A percentile compares a stretch with the other conserved stretches of the same genome.
Conservation (phyloP, 257 asterid species). For the Leptodermis oblonga region DNA sequence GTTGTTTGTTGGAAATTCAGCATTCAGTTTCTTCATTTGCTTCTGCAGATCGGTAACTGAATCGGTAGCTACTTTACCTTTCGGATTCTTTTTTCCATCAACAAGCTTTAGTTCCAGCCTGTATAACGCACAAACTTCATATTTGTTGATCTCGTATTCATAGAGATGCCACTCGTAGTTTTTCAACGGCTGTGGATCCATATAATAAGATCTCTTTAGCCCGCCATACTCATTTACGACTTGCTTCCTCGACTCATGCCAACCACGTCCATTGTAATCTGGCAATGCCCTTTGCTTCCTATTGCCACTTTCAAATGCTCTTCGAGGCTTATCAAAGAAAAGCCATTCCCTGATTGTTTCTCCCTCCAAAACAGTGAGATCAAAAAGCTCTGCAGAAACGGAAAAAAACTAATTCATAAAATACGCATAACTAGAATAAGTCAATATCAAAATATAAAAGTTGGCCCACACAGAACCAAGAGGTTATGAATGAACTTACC, state of each 20-base stretch:
- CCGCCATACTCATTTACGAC: constrained; percentile 83
- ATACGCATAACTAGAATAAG: background rate
- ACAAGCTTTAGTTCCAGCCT: constrained; percentile 68
- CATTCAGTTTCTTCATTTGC: constrained; percentile 78
- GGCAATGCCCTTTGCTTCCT: constrained; percentile 96
- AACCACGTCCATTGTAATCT: constrained; percentile 92
- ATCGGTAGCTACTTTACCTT: constrained; percentile 64
- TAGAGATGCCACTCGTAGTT: constrained; percentile 87
- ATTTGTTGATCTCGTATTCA: constrained; percentile 70
- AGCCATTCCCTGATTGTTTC: constrained; percentile 96
- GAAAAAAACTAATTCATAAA: constrained; percentile 1
- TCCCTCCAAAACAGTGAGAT: constrained; percentile 65
- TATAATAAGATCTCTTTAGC: constrained; percentile 90
- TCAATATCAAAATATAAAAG: background rate
- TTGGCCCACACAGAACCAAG: background rate
- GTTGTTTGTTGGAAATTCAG: constrained; percentile 63
- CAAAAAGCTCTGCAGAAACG: constrained; percentile 68
- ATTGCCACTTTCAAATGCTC: constrained; percentile 97
- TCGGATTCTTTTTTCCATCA: constrained; percentile 71
- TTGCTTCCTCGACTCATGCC: constrained; percentile 99
- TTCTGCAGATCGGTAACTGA: constrained; percentile 86
- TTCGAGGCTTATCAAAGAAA: constrained; percentile 92
- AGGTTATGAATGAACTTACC: constrained; percentile 34
- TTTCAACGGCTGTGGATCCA: constrained; percentile 97
- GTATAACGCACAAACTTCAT: constrained; percentile 67